Evolutionary conservation across 176 grass and related monocot species (phyloP).

Genomic region (Aegilops tauschii): DNA sequence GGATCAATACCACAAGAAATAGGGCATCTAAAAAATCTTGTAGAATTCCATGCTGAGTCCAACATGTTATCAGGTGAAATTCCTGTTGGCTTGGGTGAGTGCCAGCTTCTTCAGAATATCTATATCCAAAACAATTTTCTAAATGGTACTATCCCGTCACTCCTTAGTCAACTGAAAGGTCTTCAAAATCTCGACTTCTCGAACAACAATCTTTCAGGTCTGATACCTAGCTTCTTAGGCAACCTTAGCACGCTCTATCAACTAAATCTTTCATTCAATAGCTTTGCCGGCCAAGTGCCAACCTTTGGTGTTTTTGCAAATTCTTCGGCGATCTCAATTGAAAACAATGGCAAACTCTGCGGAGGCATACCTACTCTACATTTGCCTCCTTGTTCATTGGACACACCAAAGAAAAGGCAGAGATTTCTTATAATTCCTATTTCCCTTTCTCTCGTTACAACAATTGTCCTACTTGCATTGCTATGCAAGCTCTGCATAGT

Average conservation of each 20-base stretch:
- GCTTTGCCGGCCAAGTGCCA: conserved; percentile 35
- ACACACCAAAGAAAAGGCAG: neutral
- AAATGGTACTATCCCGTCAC: conserved; percentile 3
- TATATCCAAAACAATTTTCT: conserved; percentile 40
- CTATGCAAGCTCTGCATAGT: neutral
- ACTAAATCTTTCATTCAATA: conserved; percentile 35
- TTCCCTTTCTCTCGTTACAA: neutral
- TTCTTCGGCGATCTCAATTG: neutral
- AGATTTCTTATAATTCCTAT: neutral
- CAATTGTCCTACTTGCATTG: neutral
- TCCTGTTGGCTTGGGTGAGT: conserved; percentile 34
- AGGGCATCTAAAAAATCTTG: neutral
- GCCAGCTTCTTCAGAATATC: conserved; percentile 34
- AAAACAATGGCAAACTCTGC: conserved; percentile 25
- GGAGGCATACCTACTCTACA: conserved; percentile 13
- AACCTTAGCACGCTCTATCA: neutral
- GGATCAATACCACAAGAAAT: neutral
- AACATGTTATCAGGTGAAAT: conserved; percentile 15
- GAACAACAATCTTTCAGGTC: conserved; percentile 4
- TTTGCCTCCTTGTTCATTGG: conserved; percentile 12
- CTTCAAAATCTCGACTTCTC: conserved; percentile 36
- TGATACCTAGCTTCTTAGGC: conserved; percentile 1
- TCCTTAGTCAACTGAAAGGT: neutral
- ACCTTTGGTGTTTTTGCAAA: conserved; percentile 31
- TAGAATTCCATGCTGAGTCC: neutral